phyloP scores from a whole-genome alignment of 768 basidiomycete genomes.

The Collybia mongolica region DNA sequence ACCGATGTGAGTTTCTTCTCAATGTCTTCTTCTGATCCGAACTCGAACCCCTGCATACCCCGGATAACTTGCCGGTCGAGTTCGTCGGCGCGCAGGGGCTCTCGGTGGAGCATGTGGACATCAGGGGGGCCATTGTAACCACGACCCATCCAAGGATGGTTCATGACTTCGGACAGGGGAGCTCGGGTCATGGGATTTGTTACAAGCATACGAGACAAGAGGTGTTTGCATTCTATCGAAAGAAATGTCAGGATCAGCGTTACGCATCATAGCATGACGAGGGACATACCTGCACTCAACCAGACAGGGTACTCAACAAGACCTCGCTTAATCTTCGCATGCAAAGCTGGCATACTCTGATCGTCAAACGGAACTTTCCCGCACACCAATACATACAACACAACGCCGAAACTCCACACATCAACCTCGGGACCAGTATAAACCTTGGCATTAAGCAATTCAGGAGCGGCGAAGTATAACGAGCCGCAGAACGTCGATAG shows the following conservation, averaged over 20 bases:
- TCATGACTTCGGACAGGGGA: conserved; percentile 78
- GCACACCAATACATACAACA: conserved; percentile 95
- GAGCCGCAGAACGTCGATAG: conserved; percentile 97
- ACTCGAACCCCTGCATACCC: conserved; percentile 96
- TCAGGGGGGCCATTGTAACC: conserved; percentile 81
- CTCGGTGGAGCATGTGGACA: conserved; percentile 82
- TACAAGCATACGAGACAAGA: conserved; percentile 94
- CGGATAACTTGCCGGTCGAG: conserved; percentile 84
- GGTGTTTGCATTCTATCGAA: conserved; percentile 85
- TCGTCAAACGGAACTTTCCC: conserved; percentile 99
- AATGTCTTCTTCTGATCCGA: conserved; percentile 87
- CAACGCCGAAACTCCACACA: conserved; percentile 98
- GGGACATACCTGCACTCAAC: conserved; percentile 80
- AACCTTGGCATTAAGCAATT: conserved; percentile 93
- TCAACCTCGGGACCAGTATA: conserved; percentile 99
- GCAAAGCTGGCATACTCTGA: conserved; percentile 97
- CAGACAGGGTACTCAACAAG: conserved; percentile 97
- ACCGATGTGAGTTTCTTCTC: conserved; percentile 69
- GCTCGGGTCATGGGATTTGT: conserved; percentile 88
- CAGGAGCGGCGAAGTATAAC: conserved; percentile 97
- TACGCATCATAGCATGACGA: neutral
- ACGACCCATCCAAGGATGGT: conserved; percentile 90
- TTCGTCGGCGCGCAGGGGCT: conserved; percentile 86
- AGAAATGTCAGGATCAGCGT: conserved; percentile 9
- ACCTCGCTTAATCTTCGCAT: conserved; percentile 98